These are phyloP conservation scores for Vitis hybrid DNA, from an alignment of 177 flowering plant species.

Conservation along the genomic window DNA sequence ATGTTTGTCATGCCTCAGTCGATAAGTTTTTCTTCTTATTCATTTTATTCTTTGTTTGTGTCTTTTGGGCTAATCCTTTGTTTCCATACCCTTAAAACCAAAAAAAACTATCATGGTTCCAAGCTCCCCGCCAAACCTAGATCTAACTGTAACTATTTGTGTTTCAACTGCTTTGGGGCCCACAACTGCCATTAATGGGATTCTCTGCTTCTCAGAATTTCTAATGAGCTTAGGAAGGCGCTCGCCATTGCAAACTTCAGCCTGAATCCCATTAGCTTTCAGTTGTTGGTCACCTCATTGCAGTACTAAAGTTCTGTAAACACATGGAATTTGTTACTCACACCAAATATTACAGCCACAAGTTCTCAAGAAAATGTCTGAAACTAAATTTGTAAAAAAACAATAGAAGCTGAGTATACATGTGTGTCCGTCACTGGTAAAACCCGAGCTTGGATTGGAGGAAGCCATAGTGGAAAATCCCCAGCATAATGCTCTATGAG, in stretches of 20 bases:
- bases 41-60: not conserved
- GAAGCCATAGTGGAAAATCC: slow-evolving; percentile 88
- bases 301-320: slow-evolving; percentile 63
- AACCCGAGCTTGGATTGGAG: slow-evolving; percentile 83
- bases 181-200: slow-evolving; percentile 93
- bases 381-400: not conserved
- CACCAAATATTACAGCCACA: not conserved
- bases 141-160: slow-evolving; percentile 67
- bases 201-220: slow-evolving; percentile 83
- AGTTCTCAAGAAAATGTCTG: not conserved
- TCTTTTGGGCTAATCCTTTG: too few relatives aligned
- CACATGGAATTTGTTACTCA: not conserved
- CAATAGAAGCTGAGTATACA: slow-evolving; percentile 33
- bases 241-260: slow-evolving; percentile 87
- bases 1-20: too few relatives aligned
- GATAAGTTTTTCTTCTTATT: not conserved
- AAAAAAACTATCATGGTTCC: slow-evolving; percentile 52
- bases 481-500: too few relatives aligned
- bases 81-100: too few relatives aligned
- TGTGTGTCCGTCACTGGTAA: slow-evolving; percentile 88
- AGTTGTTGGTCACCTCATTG: slow-evolving; percentile 51
- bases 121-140: slow-evolving; percentile 79
- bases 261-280: slow-evolving; percentile 63
- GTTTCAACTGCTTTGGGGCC: slow-evolving; percentile 88
- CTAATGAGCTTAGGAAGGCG: slow-evolving; percentile 86